A percentile compares a stretch with the other conserved stretches of the same genome.
Evolutionary conservation across 139 green algal genomes (phyloP).

Genomic region (Eudorina sp.): DNA sequence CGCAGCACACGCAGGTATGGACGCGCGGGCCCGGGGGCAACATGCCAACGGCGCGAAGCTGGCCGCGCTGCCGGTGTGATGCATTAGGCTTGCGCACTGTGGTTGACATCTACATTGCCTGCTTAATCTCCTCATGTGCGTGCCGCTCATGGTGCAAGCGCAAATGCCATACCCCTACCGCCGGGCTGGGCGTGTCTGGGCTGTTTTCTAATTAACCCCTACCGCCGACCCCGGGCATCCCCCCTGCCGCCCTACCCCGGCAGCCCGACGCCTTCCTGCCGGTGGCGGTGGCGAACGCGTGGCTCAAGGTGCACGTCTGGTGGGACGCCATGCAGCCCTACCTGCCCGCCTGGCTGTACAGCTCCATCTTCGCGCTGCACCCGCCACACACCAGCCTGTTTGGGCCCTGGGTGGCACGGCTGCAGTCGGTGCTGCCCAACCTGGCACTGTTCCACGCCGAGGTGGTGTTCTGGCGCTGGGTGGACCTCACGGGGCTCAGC

Average conservation of each 20-base stretch:
- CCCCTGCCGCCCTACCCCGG: neutral
- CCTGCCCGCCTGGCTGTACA: conserved; percentile 30
- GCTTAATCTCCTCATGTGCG: too few relatives aligned
- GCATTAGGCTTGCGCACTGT: too few relatives aligned
- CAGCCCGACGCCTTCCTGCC: conserved; percentile 60
- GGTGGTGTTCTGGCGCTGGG: conserved; percentile 30
- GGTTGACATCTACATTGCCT: too few relatives aligned
- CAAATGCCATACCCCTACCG: too few relatives aligned
- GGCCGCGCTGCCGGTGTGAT: too few relatives aligned
- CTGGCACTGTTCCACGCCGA: conserved; percentile 15
- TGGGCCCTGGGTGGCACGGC: conserved; percentile 2
- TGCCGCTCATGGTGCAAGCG: too few relatives aligned
- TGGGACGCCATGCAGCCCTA: conserved; percentile 49
- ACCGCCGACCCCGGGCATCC: too few relatives aligned
- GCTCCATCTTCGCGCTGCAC: conserved; percentile 29
- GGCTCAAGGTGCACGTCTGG: conserved; percentile 61
- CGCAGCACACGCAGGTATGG: conserved; percentile 54
- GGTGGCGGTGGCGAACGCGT: conserved; percentile 57
- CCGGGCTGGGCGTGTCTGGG: too few relatives aligned
- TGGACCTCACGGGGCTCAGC: conserved; percentile 17
- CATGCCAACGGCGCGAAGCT: too few relatives aligned
- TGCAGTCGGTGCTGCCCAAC: conserved; percentile 20
- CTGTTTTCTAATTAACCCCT: too few relatives aligned
- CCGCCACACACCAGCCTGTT: conserved; percentile 55
- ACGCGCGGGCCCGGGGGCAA: too few relatives aligned